Evolutionary conservation across 1,284 basidiomycete species (phyloP).

Genomic region (Taiwanofungus camphoratus): DNA sequence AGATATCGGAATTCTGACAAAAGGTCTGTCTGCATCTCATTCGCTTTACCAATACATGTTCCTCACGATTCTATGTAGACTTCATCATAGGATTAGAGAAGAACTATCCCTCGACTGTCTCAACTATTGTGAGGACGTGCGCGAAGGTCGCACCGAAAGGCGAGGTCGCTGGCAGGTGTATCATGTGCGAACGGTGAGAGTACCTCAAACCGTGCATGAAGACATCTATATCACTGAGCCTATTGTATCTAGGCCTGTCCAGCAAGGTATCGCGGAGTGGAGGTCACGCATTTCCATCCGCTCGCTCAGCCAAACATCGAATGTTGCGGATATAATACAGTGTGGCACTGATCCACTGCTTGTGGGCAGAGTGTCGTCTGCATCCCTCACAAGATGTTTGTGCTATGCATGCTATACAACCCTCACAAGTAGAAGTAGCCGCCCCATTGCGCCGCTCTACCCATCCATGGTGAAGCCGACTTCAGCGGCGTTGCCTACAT

Average conservation of each 20-base stretch:
- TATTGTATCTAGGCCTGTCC: constrained; percentile 12
- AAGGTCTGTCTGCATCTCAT: constrained; percentile 41
- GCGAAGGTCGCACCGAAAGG: constrained; percentile 76
- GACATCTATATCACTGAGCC: neutral
- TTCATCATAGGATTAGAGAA: constrained; percentile 80
- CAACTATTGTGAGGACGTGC: constrained; percentile 80
- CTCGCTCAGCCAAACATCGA: constrained; percentile 1
- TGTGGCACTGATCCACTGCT: neutral
- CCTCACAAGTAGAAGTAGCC: constrained; percentile 17
- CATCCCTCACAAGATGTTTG: constrained; percentile 15
- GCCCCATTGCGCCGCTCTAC: constrained; percentile 12
- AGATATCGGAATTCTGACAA: constrained; percentile 67
- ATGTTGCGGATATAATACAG: no score
- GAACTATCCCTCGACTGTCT: constrained; percentile 87
- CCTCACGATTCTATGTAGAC: constrained; percentile 37
- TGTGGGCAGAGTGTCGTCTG: neutral
- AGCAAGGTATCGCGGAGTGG: constrained; percentile 19
- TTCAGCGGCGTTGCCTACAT: neutral
- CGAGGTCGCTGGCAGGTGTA: constrained; percentile 44
- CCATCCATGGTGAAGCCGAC: neutral
- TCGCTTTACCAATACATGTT: neutral
- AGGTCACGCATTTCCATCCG: constrained; percentile 21
- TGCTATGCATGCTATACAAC: constrained; percentile 22
- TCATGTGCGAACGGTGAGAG: constrained; percentile 69
- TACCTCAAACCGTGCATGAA: neutral